Conservation (phyloP, 2,329 filamentous ascomycete species). For the Aspergillus thermomutatus region DNA sequence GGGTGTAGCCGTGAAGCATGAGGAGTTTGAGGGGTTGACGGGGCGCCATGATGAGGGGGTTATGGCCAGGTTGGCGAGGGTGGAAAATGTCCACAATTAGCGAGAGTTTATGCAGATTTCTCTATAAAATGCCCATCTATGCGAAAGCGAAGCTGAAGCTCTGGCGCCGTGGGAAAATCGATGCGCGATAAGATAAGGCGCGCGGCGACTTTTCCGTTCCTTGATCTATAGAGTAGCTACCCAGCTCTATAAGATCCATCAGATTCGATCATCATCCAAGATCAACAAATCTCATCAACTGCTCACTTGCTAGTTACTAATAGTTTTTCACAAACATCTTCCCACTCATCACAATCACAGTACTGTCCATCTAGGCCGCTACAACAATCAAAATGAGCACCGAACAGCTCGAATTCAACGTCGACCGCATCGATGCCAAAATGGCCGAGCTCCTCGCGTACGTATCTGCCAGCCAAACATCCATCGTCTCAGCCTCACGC, state of each 20-base stretch:
- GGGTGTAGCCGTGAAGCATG: constrained; percentile 86
- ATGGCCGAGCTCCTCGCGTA: constrained; percentile 28
- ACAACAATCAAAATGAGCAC: constrained; percentile 10
- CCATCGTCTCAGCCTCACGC: too few relatives aligned
- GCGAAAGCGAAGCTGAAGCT: background rate
- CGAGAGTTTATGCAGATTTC: background rate
- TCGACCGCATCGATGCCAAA: constrained; percentile 16
- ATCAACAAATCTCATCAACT: background rate
- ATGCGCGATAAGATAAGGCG: background rate
- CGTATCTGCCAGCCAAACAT: constrained; percentile 1
- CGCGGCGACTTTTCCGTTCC: background rate
- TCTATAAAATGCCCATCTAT: background rate
- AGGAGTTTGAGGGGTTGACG: constrained; percentile 58
- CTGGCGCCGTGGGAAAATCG: background rate
- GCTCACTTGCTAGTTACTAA: background rate
- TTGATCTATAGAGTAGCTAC: background rate
- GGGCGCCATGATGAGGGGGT: background rate
- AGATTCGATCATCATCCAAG: background rate
- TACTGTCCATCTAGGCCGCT: background rate
- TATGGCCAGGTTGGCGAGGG: background rate
- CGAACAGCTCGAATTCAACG: constrained; percentile 11
- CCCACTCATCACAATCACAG: background rate
- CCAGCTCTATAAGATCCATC: background rate
- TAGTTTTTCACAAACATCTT: background rate
- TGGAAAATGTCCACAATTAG: background rate